phyloP scores from a whole-genome alignment of 2,329 filamentous ascomycete species.

The Claviceps purpurea region DNA sequence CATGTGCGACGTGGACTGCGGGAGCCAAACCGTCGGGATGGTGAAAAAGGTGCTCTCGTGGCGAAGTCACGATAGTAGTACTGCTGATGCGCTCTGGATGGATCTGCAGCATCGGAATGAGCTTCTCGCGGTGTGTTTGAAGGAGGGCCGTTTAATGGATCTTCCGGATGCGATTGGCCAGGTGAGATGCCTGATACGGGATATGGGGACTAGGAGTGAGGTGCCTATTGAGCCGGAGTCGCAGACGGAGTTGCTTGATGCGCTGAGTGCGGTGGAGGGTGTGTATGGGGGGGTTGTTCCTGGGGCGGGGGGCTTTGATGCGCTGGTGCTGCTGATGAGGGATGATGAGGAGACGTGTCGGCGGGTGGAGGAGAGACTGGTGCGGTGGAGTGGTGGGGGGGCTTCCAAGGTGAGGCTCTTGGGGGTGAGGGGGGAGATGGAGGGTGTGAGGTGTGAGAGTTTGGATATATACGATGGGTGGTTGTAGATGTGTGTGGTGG shows the following conservation, averaged over 20 bases:
- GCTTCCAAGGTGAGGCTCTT: constrained; percentile 55
- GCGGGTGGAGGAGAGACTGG: constrained; percentile 48
- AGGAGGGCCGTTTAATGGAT: constrained; percentile 29
- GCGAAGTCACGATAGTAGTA: constrained; percentile 50
- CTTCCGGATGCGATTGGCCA: constrained; percentile 33
- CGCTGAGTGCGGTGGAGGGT: constrained; percentile 55
- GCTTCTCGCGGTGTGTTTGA: constrained; percentile 50
- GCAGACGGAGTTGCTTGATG: constrained; percentile 77
- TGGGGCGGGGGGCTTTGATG: constrained; percentile 88
- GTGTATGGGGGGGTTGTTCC: constrained; percentile 88
- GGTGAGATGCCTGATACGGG: constrained; percentile 51
- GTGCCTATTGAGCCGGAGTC: constrained; percentile 82
- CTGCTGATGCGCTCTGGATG: constrained; percentile 61
- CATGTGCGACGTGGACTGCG: constrained; percentile 94
- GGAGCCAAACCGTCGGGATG: constrained; percentile 88
- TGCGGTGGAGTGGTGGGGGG: constrained; percentile 47
- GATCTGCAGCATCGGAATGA: constrained; percentile 64
- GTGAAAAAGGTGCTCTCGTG: constrained; percentile 82
- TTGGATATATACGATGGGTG: constrained; percentile 30
- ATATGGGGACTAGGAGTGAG: constrained; percentile 59
- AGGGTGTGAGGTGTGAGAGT: constrained; percentile 43
- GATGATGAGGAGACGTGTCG: constrained; percentile 54
- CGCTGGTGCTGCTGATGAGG: constrained; percentile 64
- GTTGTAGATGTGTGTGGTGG: constrained; percentile 15
- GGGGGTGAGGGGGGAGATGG: constrained; percentile 57